Percentiles rank a stretch among this genome's conserved stretches.
Conservation (phyloP, 495 filamentous ascomycete genomes). For the Hypoxylon lienhwacheense region DNA sequence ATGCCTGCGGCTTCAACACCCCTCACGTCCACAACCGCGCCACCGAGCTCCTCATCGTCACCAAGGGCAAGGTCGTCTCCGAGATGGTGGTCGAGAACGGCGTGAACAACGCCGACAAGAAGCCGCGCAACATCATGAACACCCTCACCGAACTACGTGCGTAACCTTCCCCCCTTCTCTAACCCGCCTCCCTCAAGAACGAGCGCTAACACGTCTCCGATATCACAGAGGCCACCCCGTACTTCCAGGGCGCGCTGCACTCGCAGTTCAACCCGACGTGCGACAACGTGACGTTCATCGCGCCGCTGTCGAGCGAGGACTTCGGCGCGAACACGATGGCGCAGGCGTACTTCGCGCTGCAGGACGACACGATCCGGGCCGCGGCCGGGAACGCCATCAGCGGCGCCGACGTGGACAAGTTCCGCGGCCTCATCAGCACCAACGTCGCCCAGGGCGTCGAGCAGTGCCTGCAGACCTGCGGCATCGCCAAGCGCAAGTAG, state of each 20-base stretch:
- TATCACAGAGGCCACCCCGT: slow-evolving; percentile 48
- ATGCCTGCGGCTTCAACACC: slow-evolving; percentile 52
- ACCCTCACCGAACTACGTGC: slow-evolving; percentile 40
- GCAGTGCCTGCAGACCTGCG: slow-evolving; percentile 47
- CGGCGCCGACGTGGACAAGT: slow-evolving; percentile 49
- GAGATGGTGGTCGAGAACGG: slow-evolving; percentile 56
- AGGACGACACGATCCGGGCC: slow-evolving; percentile 48
- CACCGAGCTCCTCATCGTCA: slow-evolving; percentile 47
- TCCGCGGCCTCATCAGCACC: slow-evolving; percentile 48
- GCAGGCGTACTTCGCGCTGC: slow-evolving; percentile 54
- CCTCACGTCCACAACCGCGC: slow-evolving; percentile 52
- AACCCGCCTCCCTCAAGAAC: not conserved
- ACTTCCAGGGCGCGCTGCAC: slow-evolving; percentile 55
- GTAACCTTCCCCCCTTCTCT: not conserved
- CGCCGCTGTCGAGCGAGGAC: slow-evolving; percentile 53
- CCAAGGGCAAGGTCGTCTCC: slow-evolving; percentile 48
- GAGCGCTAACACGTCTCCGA: not conserved
- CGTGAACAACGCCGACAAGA: slow-evolving; percentile 21
- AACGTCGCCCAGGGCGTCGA: slow-evolving; percentile 52
- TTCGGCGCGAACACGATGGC: slow-evolving; percentile 51
- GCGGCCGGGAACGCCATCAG: slow-evolving; percentile 46
- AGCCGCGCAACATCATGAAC: slow-evolving; percentile 39
- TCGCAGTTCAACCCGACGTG: slow-evolving; percentile 58
- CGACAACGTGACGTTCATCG: slow-evolving; percentile 52
- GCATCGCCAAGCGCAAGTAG: slow-evolving; percentile 32